Evolutionary conservation across 139 green algal genomes (phyloP), one percentile per base, ranked within the genome.

Genomic region (Yamagishiella unicocca): DNA sequence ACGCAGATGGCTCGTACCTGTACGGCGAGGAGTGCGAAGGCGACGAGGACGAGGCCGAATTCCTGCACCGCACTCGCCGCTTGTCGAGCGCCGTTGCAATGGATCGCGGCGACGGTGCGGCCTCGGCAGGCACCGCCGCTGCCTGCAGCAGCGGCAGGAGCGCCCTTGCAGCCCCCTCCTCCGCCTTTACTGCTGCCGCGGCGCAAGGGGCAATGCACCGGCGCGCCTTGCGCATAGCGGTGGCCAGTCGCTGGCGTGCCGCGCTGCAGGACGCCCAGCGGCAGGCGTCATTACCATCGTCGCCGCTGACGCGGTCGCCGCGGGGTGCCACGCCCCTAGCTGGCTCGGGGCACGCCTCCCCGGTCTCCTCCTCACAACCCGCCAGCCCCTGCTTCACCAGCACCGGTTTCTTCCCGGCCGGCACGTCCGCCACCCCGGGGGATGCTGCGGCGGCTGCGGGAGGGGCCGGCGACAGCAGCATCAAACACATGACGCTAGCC

Each of bases 201-300:
- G 66, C 66, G 37, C 66, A 74, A 29, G 66, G 66, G 4, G 66
- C 43, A 14, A 45, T 74, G 66, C 66, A 74, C 66, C 61, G 79
- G 14, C 61, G 79, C 22, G 79, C 79, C 2, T 21, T 85, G 40
- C 61, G 62, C 0, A 6, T 38, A 19, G 79, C 79, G 12, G 79
- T 85, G 14, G 79, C 79, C 10, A 76, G 79, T 42, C 61, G 42
- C 27, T 85, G 79, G 79, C 61, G 79, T 1, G 79, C 79, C 2
- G 79, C 79, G 27, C 58, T 85, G 79, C 79, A 85, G 61, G 79
- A 85, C 62, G 79, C 79, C 5, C 38, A 62, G 19, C 62, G 61
- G 12, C 54, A 37, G 61, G 61, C 61, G 21, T 85, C 79, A 0
- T 6, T 50, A 29, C 79, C 79, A 19, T 29, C 61, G 2, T 70